Percentiles rank a stretch among this genome's conserved stretches.
phyloP scores from a whole-genome alignment of 306 rosid species.

The Prosopis cineraria region DNA sequence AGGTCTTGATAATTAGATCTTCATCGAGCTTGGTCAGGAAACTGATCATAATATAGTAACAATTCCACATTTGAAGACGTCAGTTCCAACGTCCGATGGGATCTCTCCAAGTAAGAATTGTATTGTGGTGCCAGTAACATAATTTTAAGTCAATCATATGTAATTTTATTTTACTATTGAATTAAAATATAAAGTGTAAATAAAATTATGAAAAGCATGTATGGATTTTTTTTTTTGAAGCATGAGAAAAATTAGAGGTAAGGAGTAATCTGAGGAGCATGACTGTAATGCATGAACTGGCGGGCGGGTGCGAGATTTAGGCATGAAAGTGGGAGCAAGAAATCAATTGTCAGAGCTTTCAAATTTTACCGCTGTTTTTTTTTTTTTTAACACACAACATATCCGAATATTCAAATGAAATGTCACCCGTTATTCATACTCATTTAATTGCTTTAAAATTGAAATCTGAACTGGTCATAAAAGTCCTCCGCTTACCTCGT shows the following conservation, averaged over 20 bases:
- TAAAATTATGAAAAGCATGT: background rate
- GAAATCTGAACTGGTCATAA: background rate
- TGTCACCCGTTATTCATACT: background rate
- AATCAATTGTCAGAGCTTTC: background rate
- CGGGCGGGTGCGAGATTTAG: slow-evolving; percentile 43
- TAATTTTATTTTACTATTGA: background rate
- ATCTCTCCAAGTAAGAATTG: too few relatives aligned
- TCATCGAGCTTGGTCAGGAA: background rate
- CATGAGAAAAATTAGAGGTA: background rate
- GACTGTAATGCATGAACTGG: slow-evolving; percentile 21
- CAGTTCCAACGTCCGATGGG: background rate
- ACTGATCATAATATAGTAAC: background rate
- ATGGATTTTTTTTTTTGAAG: too few relatives aligned
- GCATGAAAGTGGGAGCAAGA: slow-evolving; percentile 54
- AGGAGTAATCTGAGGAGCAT: background rate
- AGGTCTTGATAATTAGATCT: background rate
- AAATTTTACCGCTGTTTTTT: too few relatives aligned
- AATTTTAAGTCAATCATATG: too few relatives aligned
- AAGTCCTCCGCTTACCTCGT: slow-evolving; percentile 10
- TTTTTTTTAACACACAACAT: too few relatives aligned
- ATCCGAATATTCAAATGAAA: background rate
- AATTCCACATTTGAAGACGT: background rate
- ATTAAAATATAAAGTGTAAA: background rate
- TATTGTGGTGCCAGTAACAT: background rate
- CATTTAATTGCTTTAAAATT: background rate